phyloP scores from a whole-genome alignment of 2,329 filamentous ascomycete species.

The Coleophoma eucalyptorum region DNA sequence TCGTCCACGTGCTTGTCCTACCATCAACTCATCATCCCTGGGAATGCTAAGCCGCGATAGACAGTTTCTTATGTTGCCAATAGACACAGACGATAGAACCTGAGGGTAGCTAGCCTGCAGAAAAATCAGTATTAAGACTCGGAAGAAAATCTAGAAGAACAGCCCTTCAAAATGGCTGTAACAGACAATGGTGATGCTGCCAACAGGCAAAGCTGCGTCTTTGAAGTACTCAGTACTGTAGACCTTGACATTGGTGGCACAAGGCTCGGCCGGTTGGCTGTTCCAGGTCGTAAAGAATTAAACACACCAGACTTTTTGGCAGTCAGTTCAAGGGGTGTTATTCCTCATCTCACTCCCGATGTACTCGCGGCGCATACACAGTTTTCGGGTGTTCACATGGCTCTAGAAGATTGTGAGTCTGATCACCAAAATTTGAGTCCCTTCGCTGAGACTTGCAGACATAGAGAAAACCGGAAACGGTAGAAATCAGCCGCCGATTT shows the following conservation, averaged over 20 bases:
- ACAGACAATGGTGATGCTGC: background rate
- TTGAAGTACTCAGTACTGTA: constrained; percentile 16
- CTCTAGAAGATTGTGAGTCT: constrained; percentile 85
- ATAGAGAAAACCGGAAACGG: constrained; percentile 43
- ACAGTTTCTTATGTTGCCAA: background rate
- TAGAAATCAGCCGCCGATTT: constrained; percentile 42
- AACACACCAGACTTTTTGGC: constrained; percentile 81
- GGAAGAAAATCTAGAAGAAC: background rate
- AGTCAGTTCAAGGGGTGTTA: constrained; percentile 74
- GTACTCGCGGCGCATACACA: constrained; percentile 62
- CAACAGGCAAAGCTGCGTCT: background rate
- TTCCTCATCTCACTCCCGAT: constrained; percentile 90
- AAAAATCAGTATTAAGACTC: constrained; percentile 10
- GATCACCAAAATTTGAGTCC: too few relatives aligned
- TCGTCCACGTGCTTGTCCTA: background rate
- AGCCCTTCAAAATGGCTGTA: constrained; percentile 4
- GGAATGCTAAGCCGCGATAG: constrained; percentile 8
- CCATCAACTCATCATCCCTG: background rate
- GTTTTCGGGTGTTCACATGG: constrained; percentile 71
- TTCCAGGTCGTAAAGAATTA: constrained; percentile 61
- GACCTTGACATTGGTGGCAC: constrained; percentile 12
- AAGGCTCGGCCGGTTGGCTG: constrained; percentile 39
- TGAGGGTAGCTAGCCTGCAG: constrained; percentile 22
- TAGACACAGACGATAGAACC: constrained; percentile 9
- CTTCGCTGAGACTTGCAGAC: constrained; percentile 33